Conservation (phyloP, 1,284 basidiomycete species). For the Sporisorium graminicola region DNA sequence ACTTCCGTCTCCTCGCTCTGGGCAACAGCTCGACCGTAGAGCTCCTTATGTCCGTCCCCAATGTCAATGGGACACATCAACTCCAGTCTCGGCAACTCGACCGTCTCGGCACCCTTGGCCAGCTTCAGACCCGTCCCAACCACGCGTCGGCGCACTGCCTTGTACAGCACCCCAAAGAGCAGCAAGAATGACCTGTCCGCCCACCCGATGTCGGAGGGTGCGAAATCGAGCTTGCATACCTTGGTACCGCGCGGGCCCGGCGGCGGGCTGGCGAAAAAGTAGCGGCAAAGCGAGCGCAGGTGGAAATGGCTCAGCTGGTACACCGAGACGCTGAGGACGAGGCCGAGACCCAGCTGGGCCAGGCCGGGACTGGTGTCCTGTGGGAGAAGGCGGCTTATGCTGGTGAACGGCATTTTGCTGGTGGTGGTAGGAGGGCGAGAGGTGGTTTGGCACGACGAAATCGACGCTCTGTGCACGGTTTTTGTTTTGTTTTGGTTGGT, state of each 20-base stretch:
- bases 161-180: constrained; percentile 15
- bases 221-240: constrained; percentile 20
- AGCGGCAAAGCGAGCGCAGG: constrained; percentile 16
- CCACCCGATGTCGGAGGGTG: constrained; percentile 18
- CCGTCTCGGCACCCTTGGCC: neutral
- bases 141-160: constrained; percentile 8
- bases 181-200: constrained; percentile 15
- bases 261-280: constrained; percentile 7
- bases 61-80: constrained; percentile 18
- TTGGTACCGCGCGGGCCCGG: neutral
- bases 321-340: constrained; percentile 6
- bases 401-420: neutral
- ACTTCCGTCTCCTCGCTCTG: neutral
- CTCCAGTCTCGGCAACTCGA: constrained; percentile 19
- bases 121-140: neutral
- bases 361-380: constrained; percentile 1
- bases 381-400: neutral
- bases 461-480: too few species aligned
- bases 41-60: neutral
- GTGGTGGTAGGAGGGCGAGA: too few species aligned
- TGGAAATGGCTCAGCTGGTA: constrained; percentile 15
- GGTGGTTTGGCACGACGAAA: too few species aligned
- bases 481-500: too few species aligned
- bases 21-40: constrained; percentile 10
- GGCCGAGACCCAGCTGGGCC: constrained; percentile 13